Percentiles rank a stretch among this genome's conserved stretches.
Conservation (phyloP, 495 filamentous ascomycete genomes). For the Penicillium longicatenatum region DNA sequence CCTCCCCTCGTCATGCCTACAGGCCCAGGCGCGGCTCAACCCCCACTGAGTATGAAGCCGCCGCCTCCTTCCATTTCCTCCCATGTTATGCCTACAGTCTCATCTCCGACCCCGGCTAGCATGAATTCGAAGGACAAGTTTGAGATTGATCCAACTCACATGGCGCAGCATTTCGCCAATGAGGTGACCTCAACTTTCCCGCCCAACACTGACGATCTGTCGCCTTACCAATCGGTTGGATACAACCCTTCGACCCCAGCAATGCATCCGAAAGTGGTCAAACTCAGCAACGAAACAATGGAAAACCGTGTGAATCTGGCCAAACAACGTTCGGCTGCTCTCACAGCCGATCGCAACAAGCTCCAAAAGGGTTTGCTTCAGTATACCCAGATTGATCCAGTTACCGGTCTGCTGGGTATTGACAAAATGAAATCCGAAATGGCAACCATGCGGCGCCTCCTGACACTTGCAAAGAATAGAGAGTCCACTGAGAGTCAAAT, state of each 20-base stretch:
- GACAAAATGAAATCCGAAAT: conserved; percentile 11
- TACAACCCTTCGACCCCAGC: conserved; percentile 12
- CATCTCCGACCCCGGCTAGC: background rate
- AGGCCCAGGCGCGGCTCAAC: background rate
- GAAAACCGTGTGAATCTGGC: conserved; percentile 4
- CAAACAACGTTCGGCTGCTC: conserved; percentile 8
- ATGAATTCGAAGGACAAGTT: conserved; percentile 2
- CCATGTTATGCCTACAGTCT: background rate
- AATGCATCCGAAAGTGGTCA: conserved; percentile 9
- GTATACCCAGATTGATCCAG: conserved; percentile 10
- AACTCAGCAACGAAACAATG: conserved; percentile 3
- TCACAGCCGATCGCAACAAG: conserved; percentile 12
- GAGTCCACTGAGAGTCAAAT: conserved; percentile 1
- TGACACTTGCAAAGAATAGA: conserved; percentile 5
- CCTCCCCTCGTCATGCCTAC: no score
- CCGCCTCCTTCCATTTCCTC: background rate
- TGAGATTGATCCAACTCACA: background rate
- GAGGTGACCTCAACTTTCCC: background rate
- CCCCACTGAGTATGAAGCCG: background rate
- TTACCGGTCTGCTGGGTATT: conserved; percentile 12
- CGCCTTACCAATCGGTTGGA: conserved; percentile 9
- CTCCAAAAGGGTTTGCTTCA: conserved; percentile 12
- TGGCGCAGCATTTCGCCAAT: background rate
- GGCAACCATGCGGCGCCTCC: conserved; percentile 3
- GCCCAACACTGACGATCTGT: background rate